These are phyloP conservation scores for Alternaria sp. DNA, from an alignment of 2,329 filamentous ascomycete species.

Conservation along the genomic window DNA sequence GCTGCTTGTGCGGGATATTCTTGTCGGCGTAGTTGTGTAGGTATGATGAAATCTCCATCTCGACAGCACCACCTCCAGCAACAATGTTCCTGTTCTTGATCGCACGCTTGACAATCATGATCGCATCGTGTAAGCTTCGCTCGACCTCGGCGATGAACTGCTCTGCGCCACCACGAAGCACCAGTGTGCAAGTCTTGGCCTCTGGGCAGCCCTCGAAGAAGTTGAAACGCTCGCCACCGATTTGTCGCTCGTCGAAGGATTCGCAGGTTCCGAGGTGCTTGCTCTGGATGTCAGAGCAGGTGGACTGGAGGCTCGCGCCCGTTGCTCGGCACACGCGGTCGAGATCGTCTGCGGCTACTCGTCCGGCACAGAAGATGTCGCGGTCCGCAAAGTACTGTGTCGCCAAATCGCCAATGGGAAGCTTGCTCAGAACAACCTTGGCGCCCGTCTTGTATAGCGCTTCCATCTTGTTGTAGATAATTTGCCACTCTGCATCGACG, in stretches of 20 bases:
- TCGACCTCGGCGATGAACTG: conserved; percentile 99
- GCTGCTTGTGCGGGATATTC: conserved; percentile 93
- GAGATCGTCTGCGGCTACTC: conserved; percentile 89
- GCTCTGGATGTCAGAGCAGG: conserved; percentile 90
- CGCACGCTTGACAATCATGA: conserved; percentile 99
- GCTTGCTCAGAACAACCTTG: conserved; percentile 95
- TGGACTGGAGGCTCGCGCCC: conserved; percentile 90
- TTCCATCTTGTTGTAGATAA: conserved; percentile 99
- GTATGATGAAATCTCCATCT: conserved; percentile 97
- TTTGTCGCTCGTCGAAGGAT: conserved; percentile 92
- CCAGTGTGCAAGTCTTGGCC: conserved; percentile 95
- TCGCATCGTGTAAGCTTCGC: conserved; percentile 95
- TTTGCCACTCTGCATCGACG: conserved; percentile 99
- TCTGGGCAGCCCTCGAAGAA: conserved; percentile 96
- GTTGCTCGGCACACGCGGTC: conserved; percentile 96
- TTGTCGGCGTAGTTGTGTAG: conserved; percentile 92
- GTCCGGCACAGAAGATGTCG: conserved; percentile 97
- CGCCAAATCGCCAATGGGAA: conserved; percentile 95
- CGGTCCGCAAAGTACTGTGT: conserved; percentile 98
- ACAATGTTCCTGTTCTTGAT: conserved; percentile 95
- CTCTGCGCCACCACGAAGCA: conserved; percentile 94
- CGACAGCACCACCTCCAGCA: conserved; percentile 89
- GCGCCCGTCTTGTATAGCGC: conserved; percentile 91
- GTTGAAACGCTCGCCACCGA: conserved; percentile 97
- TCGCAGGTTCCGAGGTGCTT: conserved; percentile 93